A percentile compares a stretch with the other conserved stretches of the same genome.
phyloP scores from a whole-genome alignment of 73 alveolate species.

The Paramecium pentaurelia region DNA sequence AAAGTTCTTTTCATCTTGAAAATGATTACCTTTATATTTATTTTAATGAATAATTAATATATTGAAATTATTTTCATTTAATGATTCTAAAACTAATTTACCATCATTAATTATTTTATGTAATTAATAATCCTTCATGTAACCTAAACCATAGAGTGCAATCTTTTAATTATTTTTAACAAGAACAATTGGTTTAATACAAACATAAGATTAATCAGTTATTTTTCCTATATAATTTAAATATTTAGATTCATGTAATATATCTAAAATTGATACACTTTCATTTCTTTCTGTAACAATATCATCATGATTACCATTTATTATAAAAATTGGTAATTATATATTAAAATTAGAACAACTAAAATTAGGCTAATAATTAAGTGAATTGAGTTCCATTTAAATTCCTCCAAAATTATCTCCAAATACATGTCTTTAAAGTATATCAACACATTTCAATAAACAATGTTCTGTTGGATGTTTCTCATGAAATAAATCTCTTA shows the following conservation, averaged over 20 bases:
- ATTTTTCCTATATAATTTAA: constrained; percentile 92
- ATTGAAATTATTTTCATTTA: constrained; percentile 85
- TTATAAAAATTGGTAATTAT: constrained; percentile 89
- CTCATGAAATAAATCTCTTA: constrained; percentile 92
- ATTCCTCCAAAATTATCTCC: constrained; percentile 75
- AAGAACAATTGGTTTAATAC: constrained; percentile 87
- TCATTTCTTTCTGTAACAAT: constrained; percentile 83
- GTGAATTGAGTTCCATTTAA: constrained; percentile 70
- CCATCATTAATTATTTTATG: constrained; percentile 78
- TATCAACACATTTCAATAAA: constrained; percentile 71
- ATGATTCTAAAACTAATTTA: constrained; percentile 82
- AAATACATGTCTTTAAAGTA: constrained; percentile 82
- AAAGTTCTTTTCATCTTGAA: constrained; percentile 77
- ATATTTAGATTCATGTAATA: constrained; percentile 75
- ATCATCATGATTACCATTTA: constrained; percentile 98
- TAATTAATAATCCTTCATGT: constrained; percentile 93
- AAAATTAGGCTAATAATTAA: constrained; percentile 79
- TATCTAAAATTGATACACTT: constrained; percentile 82
- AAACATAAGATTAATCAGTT: constrained; percentile 76
- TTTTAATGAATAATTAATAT: constrained; percentile 94
- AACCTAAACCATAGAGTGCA: constrained; percentile 96
- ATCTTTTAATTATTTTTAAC: constrained; percentile 85
- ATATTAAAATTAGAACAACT: constrained; percentile 77
- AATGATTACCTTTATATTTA: constrained; percentile 81
- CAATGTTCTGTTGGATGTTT: constrained; percentile 87